phyloP scores from a whole-genome alignment of 179 eudicot species.

The Beta macrorhiza region DNA sequence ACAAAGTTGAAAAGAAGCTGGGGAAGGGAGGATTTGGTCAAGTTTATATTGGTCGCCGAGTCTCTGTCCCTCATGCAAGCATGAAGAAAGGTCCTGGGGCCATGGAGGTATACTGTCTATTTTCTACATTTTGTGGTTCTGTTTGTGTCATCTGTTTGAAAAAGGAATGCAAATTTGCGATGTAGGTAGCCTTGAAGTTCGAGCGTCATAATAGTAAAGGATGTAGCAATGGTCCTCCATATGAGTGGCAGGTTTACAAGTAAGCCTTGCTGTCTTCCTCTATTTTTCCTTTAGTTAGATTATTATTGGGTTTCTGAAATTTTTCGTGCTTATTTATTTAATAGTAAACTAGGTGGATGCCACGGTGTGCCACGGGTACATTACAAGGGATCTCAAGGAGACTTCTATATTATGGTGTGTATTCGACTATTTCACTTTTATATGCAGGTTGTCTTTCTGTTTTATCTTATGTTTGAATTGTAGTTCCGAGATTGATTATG shows the following conservation, averaged over 20 bases:
- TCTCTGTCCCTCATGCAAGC: neutral
- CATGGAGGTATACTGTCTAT: neutral
- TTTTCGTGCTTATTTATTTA: neutral
- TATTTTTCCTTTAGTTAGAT: neutral
- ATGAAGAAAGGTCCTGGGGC: neutral
- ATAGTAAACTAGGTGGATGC: constrained; percentile 68
- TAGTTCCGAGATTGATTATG: neutral
- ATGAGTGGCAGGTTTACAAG: constrained; percentile 86
- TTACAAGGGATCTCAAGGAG: constrained; percentile 68
- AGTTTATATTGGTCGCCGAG: constrained; percentile 38
- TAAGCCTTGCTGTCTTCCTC: constrained; percentile 28
- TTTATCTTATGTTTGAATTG: constrained; percentile 11
- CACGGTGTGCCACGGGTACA: constrained; percentile 81
- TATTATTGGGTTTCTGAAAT: neutral
- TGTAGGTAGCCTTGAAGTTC: constrained; percentile 75
- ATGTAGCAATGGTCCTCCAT: constrained; percentile 70
- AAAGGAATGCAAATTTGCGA: neutral
- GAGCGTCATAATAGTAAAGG: constrained; percentile 77
- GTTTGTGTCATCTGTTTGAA: neutral
- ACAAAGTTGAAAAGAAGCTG: constrained; percentile 62
- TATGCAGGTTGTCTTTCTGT: neutral
- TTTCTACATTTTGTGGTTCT: neutral
- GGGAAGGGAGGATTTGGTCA: constrained; percentile 98
- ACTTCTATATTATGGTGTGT: constrained; percentile 70
- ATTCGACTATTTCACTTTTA: neutral